Percentiles rank a stretch among this genome's conserved stretches.
These are phyloP conservation scores for Protomyces inouyei DNA, from an alignment of 1,139 yeast genomes.

Conservation along the genomic window DNA sequence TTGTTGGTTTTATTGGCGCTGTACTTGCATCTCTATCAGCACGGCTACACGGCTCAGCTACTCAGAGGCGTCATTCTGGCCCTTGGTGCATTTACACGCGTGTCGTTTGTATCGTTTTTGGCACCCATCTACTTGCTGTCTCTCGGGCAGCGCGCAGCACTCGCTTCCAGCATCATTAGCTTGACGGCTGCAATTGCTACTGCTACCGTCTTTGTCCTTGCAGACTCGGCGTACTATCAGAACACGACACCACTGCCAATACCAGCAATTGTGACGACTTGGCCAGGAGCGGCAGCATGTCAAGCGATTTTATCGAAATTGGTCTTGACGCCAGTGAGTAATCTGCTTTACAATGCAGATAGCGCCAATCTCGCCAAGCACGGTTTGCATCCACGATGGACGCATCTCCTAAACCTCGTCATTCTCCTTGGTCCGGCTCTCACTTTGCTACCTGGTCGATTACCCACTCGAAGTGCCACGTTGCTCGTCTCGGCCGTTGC, in stretches of 20 bases:
- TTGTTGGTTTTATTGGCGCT: constrained; percentile 45
- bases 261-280: not conserved
- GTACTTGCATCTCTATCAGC: not conserved
- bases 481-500: constrained; percentile 45
- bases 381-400: constrained; percentile 75
- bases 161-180: not conserved
- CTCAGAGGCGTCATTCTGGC: constrained; percentile 53
- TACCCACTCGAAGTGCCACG: not conserved
- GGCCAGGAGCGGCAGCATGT: constrained; percentile 5
- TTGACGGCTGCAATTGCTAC: not conserved
- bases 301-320: constrained; percentile 35
- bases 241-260: not conserved
- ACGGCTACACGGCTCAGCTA: constrained; percentile 36
- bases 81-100: constrained; percentile 74
- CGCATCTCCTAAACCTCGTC: constrained; percentile 74
- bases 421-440: constrained; percentile 70
- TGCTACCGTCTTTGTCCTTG: not conserved
- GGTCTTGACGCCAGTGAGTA: constrained; percentile 71
- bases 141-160: constrained; percentile 33
- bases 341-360: constrained; percentile 62
- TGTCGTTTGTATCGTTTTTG: constrained; percentile 75
- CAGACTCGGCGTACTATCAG: constrained; percentile 51
- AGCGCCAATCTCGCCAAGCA: constrained; percentile 61
- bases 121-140: constrained; percentile 51
- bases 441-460: constrained; percentile 35